phyloP scores from a whole-genome alignment of 495 filamentous ascomycete species.

The Neurospora sublineolata region DNA sequence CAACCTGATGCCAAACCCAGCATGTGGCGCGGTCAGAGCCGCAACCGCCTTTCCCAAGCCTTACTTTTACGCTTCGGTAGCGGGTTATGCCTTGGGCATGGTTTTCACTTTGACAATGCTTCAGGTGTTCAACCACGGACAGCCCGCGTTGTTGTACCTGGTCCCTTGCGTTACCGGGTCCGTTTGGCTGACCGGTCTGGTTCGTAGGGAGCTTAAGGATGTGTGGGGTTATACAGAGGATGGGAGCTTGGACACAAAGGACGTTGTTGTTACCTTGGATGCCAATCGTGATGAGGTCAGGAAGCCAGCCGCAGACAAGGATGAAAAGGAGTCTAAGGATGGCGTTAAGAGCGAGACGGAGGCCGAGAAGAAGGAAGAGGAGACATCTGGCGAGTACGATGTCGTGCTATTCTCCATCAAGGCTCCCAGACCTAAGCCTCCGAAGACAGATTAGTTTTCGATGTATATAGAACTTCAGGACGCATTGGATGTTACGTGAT shows the following conservation, averaged over 20 bases:
- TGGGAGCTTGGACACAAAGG: conserved; percentile 35
- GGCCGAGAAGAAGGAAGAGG: not conserved
- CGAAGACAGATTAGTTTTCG: not conserved
- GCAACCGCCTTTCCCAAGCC: conserved; percentile 60
- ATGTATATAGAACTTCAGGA: not conserved
- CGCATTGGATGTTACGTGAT: no score
- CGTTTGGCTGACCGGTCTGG: conserved; percentile 68
- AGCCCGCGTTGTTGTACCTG: conserved; percentile 87
- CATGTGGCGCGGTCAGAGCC: conserved; percentile 31
- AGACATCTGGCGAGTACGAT: conserved; percentile 5
- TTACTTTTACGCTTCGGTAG: conserved; percentile 72
- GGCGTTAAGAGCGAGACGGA: not conserved
- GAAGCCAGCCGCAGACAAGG: not conserved
- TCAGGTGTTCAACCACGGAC: conserved; percentile 65
- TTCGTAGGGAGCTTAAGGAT: conserved; percentile 53
- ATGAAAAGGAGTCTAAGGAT: not conserved
- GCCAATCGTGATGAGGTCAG: conserved; percentile 9
- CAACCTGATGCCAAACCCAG: conserved; percentile 22
- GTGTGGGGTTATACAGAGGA: conserved; percentile 82
- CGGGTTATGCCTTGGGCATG: conserved; percentile 76
- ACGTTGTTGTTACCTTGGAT: conserved; percentile 34
- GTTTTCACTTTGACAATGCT: conserved; percentile 64
- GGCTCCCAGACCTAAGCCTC: conserved; percentile 5
- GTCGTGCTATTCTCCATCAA: conserved; percentile 20
- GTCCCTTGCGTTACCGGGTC: conserved; percentile 72